These are phyloP conservation scores for Diversispora eburnea DNA, from an alignment of 192 early-diverging fungal species.

Conservation along the genomic window DNA sequence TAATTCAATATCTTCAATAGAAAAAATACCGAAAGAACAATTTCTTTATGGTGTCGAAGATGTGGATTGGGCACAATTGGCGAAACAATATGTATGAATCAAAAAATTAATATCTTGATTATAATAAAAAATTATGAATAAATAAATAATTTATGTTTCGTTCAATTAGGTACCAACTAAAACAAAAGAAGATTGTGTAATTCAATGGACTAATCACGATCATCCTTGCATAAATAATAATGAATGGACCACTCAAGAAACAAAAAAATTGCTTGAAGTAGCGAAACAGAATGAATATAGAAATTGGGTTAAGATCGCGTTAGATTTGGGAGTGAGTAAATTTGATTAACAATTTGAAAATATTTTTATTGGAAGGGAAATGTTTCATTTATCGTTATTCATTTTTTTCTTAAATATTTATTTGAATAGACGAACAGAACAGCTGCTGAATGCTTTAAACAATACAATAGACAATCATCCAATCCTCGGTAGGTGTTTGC, in stretches of 20 bases:
- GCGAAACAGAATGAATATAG: conserved; percentile 46
- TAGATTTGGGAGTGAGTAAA: conserved; percentile 7
- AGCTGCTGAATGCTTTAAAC: conserved; percentile 68
- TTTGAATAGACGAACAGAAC: conserved; percentile 63
- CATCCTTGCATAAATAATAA: conserved; percentile 74
- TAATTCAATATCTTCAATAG: background rate
- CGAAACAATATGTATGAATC: conserved; percentile 33
- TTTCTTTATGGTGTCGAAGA: conserved; percentile 35
- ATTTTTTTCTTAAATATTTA: background rate
- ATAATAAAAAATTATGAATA: background rate
- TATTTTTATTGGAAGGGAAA: background rate
- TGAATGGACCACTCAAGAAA: conserved; percentile 63
- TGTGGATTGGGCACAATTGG: conserved; percentile 33
- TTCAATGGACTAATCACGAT: conserved; percentile 75
- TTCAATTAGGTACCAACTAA: conserved; percentile 54
- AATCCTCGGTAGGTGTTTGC: background rate
- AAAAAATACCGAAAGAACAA: conserved; percentile 24
- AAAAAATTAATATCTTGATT: background rate
- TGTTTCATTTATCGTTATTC: background rate
- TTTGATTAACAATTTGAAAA: background rate
- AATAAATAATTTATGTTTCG: conserved; percentile 27
- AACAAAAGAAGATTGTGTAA: conserved; percentile 66
- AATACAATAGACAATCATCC: conserved; percentile 47
- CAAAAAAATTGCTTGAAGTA: conserved; percentile 41
- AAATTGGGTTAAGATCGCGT: conserved; percentile 66